These are phyloP conservation scores for Cydonia oblonga DNA, from an alignment of 331 rosid species.

Conservation along the genomic window DNA sequence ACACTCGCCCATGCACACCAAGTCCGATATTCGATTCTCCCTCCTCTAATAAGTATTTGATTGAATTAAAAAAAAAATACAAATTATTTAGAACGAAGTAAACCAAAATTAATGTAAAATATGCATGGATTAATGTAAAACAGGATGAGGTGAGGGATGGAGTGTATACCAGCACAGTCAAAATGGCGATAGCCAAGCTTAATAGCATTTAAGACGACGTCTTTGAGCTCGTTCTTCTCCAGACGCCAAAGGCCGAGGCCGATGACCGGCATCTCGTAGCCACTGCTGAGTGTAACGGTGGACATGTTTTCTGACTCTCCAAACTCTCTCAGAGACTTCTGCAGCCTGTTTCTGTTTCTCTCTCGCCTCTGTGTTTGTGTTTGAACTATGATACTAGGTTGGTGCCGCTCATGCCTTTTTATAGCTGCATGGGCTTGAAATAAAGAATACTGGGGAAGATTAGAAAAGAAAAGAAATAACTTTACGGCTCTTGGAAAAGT, in stretches of 20 bases:
- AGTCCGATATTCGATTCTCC: too few species aligned
- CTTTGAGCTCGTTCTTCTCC: constrained; percentile 34
- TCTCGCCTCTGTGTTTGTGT: background rate
- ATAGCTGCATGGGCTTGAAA: background rate
- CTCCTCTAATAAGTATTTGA: background rate
- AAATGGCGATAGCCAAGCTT: constrained; percentile 62
- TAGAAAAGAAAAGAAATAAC: background rate
- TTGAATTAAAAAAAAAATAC: too few species aligned
- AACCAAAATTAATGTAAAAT: too few species aligned
- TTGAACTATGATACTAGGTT: background rate
- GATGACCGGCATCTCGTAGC: constrained; percentile 45
- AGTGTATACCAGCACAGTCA: constrained; percentile 53
- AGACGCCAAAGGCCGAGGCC: constrained; percentile 73
- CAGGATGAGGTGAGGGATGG: background rate
- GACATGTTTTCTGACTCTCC: background rate
- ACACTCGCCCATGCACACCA: too few species aligned
- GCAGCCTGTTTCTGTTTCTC: background rate
- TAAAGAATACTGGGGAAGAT: background rate
- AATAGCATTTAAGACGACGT: constrained; percentile 43
- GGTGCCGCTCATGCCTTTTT: background rate
- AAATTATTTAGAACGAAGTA: background rate
- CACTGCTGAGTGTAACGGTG: constrained; percentile 38
- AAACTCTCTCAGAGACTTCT: background rate
- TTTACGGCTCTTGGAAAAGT: background rate
- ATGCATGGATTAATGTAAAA: background rate